Evolutionary conservation across 2,329 filamentous ascomycete species (phyloP).

Genomic region (Fusarium sp.): DNA sequence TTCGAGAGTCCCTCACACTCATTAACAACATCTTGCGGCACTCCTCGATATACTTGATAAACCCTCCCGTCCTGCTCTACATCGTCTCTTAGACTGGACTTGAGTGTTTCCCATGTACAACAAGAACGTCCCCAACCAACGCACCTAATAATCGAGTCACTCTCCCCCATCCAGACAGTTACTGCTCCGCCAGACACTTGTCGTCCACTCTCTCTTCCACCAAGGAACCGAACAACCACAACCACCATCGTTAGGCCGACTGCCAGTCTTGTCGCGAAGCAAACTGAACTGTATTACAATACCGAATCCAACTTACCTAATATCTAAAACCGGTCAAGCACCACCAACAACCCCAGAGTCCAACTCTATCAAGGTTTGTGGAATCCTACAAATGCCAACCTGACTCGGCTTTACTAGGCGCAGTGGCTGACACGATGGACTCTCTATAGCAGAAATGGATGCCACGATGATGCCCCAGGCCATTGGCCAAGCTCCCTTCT

Average conservation of each 20-base stretch:
- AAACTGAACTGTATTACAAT: constrained; percentile 42
- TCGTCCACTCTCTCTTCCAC: constrained; percentile 54
- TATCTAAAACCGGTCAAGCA: constrained; percentile 35
- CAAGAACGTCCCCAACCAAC: constrained; percentile 42
- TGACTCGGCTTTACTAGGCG: neutral
- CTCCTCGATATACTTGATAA: constrained; percentile 37
- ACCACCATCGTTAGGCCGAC: constrained; percentile 41
- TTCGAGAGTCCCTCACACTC: constrained; percentile 55
- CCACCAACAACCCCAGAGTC: constrained; percentile 23
- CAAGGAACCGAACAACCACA: constrained; percentile 34
- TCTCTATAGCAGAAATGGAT: constrained; percentile 65
- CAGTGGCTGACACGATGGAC: constrained; percentile 29
- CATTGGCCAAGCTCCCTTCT: constrained; percentile 78
- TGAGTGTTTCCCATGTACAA: constrained; percentile 46
- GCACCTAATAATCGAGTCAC: constrained; percentile 44
- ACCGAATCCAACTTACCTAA: constrained; percentile 37
- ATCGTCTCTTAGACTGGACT: constrained; percentile 23
- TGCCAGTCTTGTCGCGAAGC: constrained; percentile 31
- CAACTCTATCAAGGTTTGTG: constrained; percentile 39
- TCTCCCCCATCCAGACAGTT: constrained; percentile 42
- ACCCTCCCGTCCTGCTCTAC: constrained; percentile 28
- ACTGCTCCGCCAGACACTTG: constrained; percentile 47
- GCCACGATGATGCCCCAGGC: constrained; percentile 64
- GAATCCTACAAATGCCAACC: constrained; percentile 28
- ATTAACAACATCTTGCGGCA: constrained; percentile 42